Evolutionary conservation across 768 basidiomycete species (phyloP).

Genomic region (Pluteus cervinus): DNA sequence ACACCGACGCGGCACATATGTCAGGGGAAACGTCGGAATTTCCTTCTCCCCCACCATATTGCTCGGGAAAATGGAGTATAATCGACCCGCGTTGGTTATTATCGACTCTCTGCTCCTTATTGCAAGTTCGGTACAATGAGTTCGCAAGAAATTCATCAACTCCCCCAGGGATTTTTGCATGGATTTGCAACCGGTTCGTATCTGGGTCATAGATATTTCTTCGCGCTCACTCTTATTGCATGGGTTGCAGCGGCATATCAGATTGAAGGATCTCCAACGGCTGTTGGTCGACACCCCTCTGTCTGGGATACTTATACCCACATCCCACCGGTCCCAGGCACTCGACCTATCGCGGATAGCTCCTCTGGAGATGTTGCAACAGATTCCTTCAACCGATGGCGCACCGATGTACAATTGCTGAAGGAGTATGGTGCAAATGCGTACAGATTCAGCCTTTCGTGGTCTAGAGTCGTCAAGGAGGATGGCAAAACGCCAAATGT

Average conservation of each 20-base stretch:
- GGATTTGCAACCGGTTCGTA: conserved; percentile 72
- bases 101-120: too few relatives aligned
- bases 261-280: conserved; percentile 60
- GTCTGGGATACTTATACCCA: conserved; percentile 74
- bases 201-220: too few relatives aligned
- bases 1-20: too few relatives aligned
- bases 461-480: conserved; percentile 66
- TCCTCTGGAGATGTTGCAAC: conserved; percentile 61
- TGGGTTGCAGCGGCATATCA: conserved; percentile 64
- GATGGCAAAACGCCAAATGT: conserved; percentile 64
- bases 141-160: too few relatives aligned
- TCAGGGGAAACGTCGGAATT: too few relatives aligned
- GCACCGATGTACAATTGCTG: conserved; percentile 58
- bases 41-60: too few relatives aligned
- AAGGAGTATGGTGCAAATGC: conserved; percentile 59
- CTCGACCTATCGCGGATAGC: conserved; percentile 48
- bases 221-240: too few relatives aligned
- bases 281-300: conserved; percentile 52
- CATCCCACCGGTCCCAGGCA: conserved; percentile 30
- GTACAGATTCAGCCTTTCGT: conserved; percentile 71
- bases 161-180: conserved; percentile 61
- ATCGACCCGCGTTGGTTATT: too few relatives aligned
- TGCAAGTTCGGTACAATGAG: too few relatives aligned
- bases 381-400: conserved; percentile 62
- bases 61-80: too few relatives aligned